Evolutionary conservation across 805 yeast genomes (phyloP).

Genomic region (Saturnispora sekii): DNA sequence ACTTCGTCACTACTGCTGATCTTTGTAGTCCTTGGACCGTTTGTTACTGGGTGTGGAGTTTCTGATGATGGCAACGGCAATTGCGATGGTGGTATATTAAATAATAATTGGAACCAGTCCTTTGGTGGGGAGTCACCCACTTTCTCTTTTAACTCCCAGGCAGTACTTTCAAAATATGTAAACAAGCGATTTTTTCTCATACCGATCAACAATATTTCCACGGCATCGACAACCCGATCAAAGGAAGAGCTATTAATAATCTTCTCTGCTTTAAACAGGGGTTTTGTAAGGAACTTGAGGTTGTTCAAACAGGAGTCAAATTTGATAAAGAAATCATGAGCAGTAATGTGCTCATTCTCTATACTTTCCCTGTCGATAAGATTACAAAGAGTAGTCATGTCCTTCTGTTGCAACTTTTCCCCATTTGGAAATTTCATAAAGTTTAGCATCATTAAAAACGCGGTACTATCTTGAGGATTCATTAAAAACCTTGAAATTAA

Average conservation of each 20-base stretch:
- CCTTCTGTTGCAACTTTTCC: not conserved
- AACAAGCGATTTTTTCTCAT: not conserved
- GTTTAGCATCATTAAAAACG: not conserved
- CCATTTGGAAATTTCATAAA: slow-evolving; percentile 2
- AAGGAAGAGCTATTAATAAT: not conserved
- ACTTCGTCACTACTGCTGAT: too few species aligned
- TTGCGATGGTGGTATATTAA: too few species aligned
- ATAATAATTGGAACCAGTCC: not conserved
- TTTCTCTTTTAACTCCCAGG: not conserved
- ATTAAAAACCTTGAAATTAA: not conserved
- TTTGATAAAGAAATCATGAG: slow-evolving; percentile 3
- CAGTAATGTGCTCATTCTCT: not conserved
- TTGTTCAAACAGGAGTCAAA: not conserved
- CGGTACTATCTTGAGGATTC: not conserved
- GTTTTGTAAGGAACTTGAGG: not conserved
- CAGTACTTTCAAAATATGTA: not conserved
- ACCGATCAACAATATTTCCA: not conserved
- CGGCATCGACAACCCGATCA: not conserved
- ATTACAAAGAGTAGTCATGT: not conserved
- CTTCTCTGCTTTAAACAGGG: not conserved
- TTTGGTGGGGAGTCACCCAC: not conserved
- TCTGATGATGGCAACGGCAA: too few species aligned
- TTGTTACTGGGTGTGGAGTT: too few species aligned
- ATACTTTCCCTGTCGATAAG: not conserved
- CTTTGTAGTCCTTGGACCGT: too few species aligned